phyloP scores from a whole-genome alignment of 2,329 filamentous ascomycete genomes.

The Fusarium burgessii region DNA sequence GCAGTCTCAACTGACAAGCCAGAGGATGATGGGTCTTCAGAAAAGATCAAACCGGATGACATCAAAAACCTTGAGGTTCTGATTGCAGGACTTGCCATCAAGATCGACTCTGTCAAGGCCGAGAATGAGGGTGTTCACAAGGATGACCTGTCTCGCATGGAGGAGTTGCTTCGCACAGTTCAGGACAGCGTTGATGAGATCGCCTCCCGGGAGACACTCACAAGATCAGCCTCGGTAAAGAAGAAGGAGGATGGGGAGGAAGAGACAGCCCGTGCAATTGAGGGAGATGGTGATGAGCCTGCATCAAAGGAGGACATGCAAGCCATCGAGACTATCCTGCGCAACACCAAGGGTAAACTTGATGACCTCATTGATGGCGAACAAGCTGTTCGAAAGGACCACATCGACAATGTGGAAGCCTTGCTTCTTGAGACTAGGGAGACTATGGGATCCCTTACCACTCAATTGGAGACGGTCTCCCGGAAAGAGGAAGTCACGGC shows the following conservation, averaged over 20 bases:
- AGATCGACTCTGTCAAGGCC: constrained; percentile 72
- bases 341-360: constrained; percentile 88
- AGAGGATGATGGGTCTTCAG: constrained; percentile 53
- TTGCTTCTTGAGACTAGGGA: constrained; percentile 80
- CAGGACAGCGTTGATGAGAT: constrained; percentile 61
- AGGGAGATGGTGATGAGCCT: constrained; percentile 49
- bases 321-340: constrained; percentile 89
- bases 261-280: constrained; percentile 7
- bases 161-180: constrained; percentile 65
- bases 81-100: constrained; percentile 83
- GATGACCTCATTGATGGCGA: constrained; percentile 84
- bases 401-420: constrained; percentile 74
- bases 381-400: constrained; percentile 74
- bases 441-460: constrained; percentile 72
- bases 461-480: constrained; percentile 76
- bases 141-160: constrained; percentile 67
- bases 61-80: constrained; percentile 88
- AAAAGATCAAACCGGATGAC: constrained; percentile 74
- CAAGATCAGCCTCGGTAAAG: constrained; percentile 35
- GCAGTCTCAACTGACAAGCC: constrained; percentile 40
- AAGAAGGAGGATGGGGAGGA: constrained; percentile 38
- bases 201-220: constrained; percentile 48
- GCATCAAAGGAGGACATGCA: constrained; percentile 81
- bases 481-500: constrained; percentile 83
- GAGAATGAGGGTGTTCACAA: constrained; percentile 55